phyloP scores from a whole-genome alignment of 1,284 basidiomycete species.

The Leccinum fallax region DNA sequence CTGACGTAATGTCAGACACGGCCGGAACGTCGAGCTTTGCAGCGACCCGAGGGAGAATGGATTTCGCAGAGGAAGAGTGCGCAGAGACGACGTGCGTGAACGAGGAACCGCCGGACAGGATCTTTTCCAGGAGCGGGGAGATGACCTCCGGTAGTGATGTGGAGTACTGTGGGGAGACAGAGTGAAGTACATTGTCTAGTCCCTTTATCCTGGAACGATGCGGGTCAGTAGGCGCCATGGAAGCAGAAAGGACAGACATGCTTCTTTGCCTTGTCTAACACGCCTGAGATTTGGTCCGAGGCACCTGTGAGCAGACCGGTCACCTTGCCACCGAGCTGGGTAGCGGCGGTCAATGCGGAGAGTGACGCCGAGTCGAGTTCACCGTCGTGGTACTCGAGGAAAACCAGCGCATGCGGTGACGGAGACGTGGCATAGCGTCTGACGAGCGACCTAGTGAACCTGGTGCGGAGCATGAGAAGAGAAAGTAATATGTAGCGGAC shows the following conservation, averaged over 20 bases:
- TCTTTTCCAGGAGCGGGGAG: slow-evolving; percentile 55
- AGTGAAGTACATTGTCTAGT: slow-evolving; percentile 51
- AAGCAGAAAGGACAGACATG: slow-evolving; percentile 35
- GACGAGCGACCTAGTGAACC: slow-evolving; percentile 31
- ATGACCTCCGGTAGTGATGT: slow-evolving; percentile 52
- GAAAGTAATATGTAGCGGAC: neutral
- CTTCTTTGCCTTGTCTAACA: slow-evolving; percentile 83
- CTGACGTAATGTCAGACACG: slow-evolving; percentile 88
- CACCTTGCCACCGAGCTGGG: slow-evolving; percentile 83
- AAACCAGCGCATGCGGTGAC: slow-evolving; percentile 76
- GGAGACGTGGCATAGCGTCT: slow-evolving; percentile 59
- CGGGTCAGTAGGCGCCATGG: slow-evolving; percentile 12
- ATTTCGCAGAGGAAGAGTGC: slow-evolving; percentile 63
- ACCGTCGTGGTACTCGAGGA: slow-evolving; percentile 87
- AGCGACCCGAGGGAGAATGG: slow-evolving; percentile 82
- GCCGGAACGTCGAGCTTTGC: slow-evolving; percentile 84
- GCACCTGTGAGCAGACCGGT: slow-evolving; percentile 87
- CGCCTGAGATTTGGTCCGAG: slow-evolving; percentile 67
- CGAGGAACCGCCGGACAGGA: slow-evolving; percentile 49
- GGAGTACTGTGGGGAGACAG: slow-evolving; percentile 53
- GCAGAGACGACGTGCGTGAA: slow-evolving; percentile 87
- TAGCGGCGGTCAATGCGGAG: slow-evolving; percentile 88
- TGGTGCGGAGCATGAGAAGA: slow-evolving; percentile 40
- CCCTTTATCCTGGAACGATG: slow-evolving; percentile 45
- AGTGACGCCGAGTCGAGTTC: slow-evolving; percentile 84